Evolutionary conservation across 352 stramenopile species (phyloP), one percentile per base, ranked within the genome.

Genomic region (Bremia lactucae): DNA sequence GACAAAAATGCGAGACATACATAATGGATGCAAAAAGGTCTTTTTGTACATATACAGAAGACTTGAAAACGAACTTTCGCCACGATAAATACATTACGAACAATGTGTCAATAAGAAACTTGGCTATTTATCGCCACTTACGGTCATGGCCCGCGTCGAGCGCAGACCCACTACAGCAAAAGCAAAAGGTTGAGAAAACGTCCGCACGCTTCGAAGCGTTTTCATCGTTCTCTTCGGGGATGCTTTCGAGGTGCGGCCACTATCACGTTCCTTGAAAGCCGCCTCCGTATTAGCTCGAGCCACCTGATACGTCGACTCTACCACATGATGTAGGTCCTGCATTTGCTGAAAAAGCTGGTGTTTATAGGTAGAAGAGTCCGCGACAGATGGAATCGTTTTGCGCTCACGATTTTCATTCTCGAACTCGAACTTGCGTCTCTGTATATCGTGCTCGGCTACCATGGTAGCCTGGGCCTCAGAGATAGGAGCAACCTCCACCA

Each of bases 311-410:
- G 74, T 83, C 16, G 55, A 68, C 59, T 87, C 74, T 2, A 57
- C 71, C 15, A 68, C 62, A 47, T 62, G 62, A 36, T 68, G 74
- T 36, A 87, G 51, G 49, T 83, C 68, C 44, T 81, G 71, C 74
- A 87, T 84, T 48, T 83, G 74, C 52, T 72, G 60, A 58, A 68
- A 74, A 31, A 87, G 62, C 54, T 84, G 64, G 52, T 72, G 67
- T 55, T 87, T 68, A 39, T 83, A 79, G 40, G 49, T 61, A 20
- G 36, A 18, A 11, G 38, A 28, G 11, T 18, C 40, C 9, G 24
- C 47, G 4, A 46, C 47, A 8, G 40, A 38, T n/a, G 56, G 38
- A 13, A 55, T 56, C 14, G 45, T 59, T 13, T 47, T 66, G 37
- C 58, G 62, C 19, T 59, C 62, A 24, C 64, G 61, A 6, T 58